Percentiles rank a stretch among this genome's conserved stretches.
These are phyloP conservation scores for Apophysomyces ossiformis DNA, from an alignment of 371 early-diverging fungal genomes.

Conservation along the genomic window DNA sequence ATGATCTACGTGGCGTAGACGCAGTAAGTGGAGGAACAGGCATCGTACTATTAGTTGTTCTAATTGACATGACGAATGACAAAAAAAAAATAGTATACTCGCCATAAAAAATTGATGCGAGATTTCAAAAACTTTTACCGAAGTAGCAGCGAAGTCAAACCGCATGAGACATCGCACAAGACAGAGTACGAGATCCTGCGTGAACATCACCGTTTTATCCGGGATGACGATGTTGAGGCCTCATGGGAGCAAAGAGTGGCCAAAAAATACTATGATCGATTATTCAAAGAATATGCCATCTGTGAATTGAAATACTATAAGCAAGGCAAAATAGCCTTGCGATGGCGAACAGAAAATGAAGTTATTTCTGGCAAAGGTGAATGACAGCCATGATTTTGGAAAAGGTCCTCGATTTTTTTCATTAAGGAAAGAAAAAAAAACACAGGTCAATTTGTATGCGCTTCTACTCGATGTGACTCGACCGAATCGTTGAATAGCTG, in stretches of 20 bases:
- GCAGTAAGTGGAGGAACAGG: constrained; percentile 32
- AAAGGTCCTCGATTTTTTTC: neutral
- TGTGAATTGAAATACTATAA: constrained; percentile 79
- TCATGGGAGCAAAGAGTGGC: constrained; percentile 84
- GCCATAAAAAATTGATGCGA: constrained; percentile 62
- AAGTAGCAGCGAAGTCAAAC: neutral
- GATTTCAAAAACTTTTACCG: constrained; percentile 53
- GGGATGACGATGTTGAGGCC: constrained; percentile 44
- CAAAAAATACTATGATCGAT: constrained; percentile 82
- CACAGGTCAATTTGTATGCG: constrained; percentile 75
- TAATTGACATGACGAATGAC: too few relatives aligned
- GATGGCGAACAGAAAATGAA: constrained; percentile 85
- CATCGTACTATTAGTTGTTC: too few relatives aligned
- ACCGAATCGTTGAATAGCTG: constrained; percentile 64
- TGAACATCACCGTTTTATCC: constrained; percentile 41
- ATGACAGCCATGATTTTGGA: neutral
- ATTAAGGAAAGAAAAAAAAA: neutral
- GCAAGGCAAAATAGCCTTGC: constrained; percentile 78
- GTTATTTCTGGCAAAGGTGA: constrained; percentile 78
- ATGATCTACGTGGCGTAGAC: constrained; percentile 40
- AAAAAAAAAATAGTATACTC: constrained; percentile 34
- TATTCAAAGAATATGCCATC: constrained; percentile 87
- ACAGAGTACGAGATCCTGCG: constrained; percentile 66
- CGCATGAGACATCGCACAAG: constrained; percentile 48
- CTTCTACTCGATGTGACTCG: constrained; percentile 59